A percentile compares a stretch with the other conserved stretches of the same genome.
Evolutionary conservation across 2,329 filamentous ascomycete species (phyloP).

Genomic region (Grosmannia serpens): DNA sequence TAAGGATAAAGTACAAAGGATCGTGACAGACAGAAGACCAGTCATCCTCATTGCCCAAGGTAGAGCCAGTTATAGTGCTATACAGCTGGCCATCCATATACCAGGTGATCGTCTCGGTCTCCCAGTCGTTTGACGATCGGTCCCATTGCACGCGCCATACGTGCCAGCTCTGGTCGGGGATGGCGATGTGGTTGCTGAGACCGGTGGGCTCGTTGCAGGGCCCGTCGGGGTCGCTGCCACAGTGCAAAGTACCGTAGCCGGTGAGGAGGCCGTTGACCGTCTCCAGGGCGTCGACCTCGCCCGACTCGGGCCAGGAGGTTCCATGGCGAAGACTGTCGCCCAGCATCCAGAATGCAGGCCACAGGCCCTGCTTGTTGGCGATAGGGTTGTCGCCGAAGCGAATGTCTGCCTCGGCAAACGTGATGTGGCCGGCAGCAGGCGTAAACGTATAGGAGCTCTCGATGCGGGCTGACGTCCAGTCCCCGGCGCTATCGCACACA

Average conservation of each 20-base stretch:
- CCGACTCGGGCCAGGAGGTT: constrained; percentile 37
- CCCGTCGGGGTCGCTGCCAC: constrained; percentile 25
- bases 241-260: constrained; percentile 40
- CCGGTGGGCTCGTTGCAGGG: constrained; percentile 41
- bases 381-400: constrained; percentile 31
- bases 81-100: constrained; percentile 29
- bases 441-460: constrained; percentile 37
- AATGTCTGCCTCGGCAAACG: constrained; percentile 32
- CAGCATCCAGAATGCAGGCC: constrained; percentile 49
- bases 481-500: constrained; percentile 24
- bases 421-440: constrained; percentile 31
- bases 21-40: constrained; percentile 36
- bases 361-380: constrained; percentile 39
- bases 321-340: constrained; percentile 37
- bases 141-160: constrained; percentile 37
- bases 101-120: constrained; percentile 36
- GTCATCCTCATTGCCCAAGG: constrained; percentile 27
- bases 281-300: constrained; percentile 48
- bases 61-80: constrained; percentile 28
- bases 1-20: constrained; percentile 37
- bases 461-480: constrained; percentile 44
- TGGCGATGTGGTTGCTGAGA: constrained; percentile 18
- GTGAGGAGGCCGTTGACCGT: constrained; percentile 36
- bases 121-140: constrained; percentile 30
- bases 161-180: constrained; percentile 31